These are phyloP conservation scores for Amoebophrya sp. DNA, from an alignment of 169 alveolate genomes.

Conservation along the genomic window DNA sequence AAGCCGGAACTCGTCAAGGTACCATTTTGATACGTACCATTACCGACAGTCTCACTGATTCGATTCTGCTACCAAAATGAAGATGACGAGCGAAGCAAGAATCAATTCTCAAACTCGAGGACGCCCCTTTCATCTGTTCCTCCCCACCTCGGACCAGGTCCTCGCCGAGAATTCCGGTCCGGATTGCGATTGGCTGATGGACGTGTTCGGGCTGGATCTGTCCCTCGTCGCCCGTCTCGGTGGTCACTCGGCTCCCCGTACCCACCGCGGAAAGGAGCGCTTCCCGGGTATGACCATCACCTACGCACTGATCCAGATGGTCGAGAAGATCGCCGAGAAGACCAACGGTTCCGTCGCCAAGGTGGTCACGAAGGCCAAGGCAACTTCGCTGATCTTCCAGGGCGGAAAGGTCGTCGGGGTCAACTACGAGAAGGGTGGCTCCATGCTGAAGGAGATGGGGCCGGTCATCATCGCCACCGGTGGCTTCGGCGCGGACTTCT, in stretches of 20 bases:
- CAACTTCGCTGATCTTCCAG: too few species aligned
- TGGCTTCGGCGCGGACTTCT: slow-evolving; percentile 44
- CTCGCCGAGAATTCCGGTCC: slow-evolving; percentile 22
- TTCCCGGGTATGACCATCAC: slow-evolving; percentile 29
- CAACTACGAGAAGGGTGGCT: slow-evolving; percentile 30
- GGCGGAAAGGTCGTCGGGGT: too few species aligned
- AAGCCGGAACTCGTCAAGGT: slow-evolving; percentile 22
- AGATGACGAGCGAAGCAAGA: too few species aligned
- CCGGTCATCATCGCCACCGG: slow-evolving; percentile 43
- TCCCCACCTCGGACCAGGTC: too few species aligned
- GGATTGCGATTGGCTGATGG: slow-evolving; percentile 25
- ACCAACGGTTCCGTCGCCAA: slow-evolving; percentile 17
- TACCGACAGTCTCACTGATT: too few species aligned
- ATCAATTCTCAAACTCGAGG: too few species aligned
- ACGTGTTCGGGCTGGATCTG: slow-evolving; percentile 27
- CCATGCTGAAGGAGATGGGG: slow-evolving; percentile 30
- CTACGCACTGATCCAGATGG: slow-evolving; percentile 24
- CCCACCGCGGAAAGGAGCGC: slow-evolving; percentile 34
- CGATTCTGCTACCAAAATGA: too few species aligned
- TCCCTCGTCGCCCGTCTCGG: slow-evolving; percentile 37
- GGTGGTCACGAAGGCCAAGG: too few species aligned
- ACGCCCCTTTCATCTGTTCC: too few species aligned
- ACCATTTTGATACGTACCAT: too few species aligned
- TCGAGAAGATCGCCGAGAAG: slow-evolving; percentile 32
- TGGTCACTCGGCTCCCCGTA: slow-evolving; percentile 41